Base-by-base conservation (phyloP, 78 protist species). In the Dictyostelium intermedium region DNA sequence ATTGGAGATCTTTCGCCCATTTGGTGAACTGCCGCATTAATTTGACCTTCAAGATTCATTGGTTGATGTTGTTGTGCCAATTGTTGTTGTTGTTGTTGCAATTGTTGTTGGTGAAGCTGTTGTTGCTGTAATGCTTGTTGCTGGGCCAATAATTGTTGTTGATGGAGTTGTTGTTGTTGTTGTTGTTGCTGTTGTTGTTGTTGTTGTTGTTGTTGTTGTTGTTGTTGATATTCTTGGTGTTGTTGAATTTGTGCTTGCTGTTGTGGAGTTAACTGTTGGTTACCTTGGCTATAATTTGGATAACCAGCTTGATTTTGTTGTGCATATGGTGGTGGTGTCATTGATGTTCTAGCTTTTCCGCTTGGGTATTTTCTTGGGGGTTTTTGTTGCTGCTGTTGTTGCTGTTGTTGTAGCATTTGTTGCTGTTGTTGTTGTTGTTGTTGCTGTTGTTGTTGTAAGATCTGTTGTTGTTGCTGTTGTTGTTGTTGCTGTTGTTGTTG, bases 211-310 rank as follows among this genome's bases (percentile, higher is more conserved):
- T 78, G 93, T 74, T 30, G 37, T 74, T 74, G 81, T 7, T 74
- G 81, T 74, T 74, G 81, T 74, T 74, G 81, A 8, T 37, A 74
- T 74, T 82, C 69, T 82, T 82, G 82, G 5, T 82, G 85, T 56
- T 56, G 74, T 82, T 69, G 85, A 8, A 70, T 30, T 37, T 74
- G 81, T 18, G 41, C 56, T 74, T 74, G 81, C 35, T 74, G 81
- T 35, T 74, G 81, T 74, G 41, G 81, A 2, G 47, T 37, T 8
- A 37, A 37, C 9, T 74, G 81, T 30, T 70, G 77, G 30, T 25
- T 32, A 14, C 81, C 50, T 32, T 79, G 66, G 27, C 27, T 79
- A 20, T 69, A 30, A 60, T 82, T 82, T 20, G 73, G 63, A 66
- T 66, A 66, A 27, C 74, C 74, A 27, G 74, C 32, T 11, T 66